Evolutionary conservation across 768 basidiomycete genomes (phyloP).

Genomic region (Tylopilus sp.): DNA sequence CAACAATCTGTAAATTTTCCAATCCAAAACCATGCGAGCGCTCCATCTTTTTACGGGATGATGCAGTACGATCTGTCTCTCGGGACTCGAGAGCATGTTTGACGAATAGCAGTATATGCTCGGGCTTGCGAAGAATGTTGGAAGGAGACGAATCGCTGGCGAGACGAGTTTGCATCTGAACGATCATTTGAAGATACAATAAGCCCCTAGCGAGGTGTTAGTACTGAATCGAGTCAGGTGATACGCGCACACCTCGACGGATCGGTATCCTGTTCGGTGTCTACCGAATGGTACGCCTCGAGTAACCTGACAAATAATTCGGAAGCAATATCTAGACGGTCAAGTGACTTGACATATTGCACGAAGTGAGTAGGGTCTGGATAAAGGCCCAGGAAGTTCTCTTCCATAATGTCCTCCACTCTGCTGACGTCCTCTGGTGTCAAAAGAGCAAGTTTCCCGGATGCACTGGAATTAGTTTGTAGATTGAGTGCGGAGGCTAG

Average conservation of each 20-base stretch:
- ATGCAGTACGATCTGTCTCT: neutral
- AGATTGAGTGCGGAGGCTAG: neutral
- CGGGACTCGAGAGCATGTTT: conserved; percentile 66
- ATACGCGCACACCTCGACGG: conserved; percentile 21
- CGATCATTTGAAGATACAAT: conserved; percentile 73
- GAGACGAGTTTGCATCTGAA: conserved; percentile 75
- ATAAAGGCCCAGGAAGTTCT: conserved; percentile 61
- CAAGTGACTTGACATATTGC: conserved; percentile 57
- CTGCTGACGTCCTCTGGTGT: conserved; percentile 48
- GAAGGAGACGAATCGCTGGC: conserved; percentile 50
- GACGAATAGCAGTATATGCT: conserved; percentile 78
- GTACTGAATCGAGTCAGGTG: neutral
- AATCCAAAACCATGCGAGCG: conserved; percentile 25
- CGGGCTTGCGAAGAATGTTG: conserved; percentile 58
- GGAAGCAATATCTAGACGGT: conserved; percentile 67
- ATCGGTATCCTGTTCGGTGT: conserved; percentile 17
- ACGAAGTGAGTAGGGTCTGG: conserved; percentile 77
- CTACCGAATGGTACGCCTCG: conserved; percentile 54
- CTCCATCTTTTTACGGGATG: conserved; percentile 3
- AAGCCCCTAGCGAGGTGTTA: conserved; percentile 47
- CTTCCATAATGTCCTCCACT: conserved; percentile 38
- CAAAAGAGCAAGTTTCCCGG: conserved; percentile 41
- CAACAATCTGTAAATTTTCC: conserved; percentile 38
- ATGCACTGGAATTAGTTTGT: conserved; percentile 3
- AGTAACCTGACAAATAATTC: conserved; percentile 72